A percentile compares a stretch with the other conserved stretches of the same genome.
These are phyloP conservation scores for Schoenoplectus triqueter DNA, from an alignment of 202 grass and related monocot species.

Conservation along the genomic window DNA sequence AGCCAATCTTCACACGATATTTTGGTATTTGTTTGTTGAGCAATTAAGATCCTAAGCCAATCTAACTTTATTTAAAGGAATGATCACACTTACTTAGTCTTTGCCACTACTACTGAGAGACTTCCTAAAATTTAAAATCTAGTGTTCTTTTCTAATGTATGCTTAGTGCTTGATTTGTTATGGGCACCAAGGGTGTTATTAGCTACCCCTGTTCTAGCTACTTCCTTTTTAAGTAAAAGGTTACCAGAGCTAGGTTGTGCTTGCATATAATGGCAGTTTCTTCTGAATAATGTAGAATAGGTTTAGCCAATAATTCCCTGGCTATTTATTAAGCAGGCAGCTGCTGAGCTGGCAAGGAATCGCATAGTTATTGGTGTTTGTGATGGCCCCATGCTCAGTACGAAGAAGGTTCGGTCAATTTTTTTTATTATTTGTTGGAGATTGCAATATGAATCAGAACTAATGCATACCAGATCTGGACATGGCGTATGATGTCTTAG, in stretches of 20 bases:
- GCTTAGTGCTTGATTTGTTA: constrained; percentile 6
- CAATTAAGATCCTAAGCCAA: not conserved
- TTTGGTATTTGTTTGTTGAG: not conserved
- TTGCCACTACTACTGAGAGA: not conserved
- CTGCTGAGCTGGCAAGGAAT: constrained; percentile 67
- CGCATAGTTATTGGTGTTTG: constrained; percentile 82
- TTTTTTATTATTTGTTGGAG: not conserved
- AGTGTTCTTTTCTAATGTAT: not conserved
- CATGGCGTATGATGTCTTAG: not conserved
- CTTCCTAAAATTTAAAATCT: not conserved
- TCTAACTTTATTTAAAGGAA: not conserved
- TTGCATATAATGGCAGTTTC: not conserved
- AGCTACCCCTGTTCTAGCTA: not conserved
- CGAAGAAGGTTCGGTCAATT: constrained; percentile 64
- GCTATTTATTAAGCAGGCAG: constrained; percentile 53
- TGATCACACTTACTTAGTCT: not conserved
- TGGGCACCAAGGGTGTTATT: not conserved
- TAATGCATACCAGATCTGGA: not conserved
- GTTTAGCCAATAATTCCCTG: not conserved
- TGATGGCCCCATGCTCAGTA: constrained; percentile 90
- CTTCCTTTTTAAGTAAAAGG: not conserved
- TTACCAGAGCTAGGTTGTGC: not conserved
- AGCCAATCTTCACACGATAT: not conserved
- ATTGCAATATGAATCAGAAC: not conserved
- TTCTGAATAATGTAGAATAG: not conserved